These are phyloP conservation scores for Cylindrotheca fusiformis DNA, from an alignment of 108 stramenopile species.

Conservation along the genomic window DNA sequence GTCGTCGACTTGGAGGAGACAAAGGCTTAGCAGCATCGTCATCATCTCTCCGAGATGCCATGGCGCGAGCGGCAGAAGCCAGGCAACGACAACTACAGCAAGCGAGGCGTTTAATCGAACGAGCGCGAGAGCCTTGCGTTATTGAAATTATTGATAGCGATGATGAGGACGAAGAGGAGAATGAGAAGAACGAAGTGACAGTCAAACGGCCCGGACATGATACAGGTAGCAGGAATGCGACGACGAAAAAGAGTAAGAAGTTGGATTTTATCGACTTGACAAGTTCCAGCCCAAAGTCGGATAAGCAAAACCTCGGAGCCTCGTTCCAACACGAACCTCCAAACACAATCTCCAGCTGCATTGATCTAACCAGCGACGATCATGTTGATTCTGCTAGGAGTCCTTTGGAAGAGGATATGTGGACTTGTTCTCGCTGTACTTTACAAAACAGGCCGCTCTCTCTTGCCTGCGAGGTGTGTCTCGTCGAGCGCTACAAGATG, in stretches of 20 bases:
- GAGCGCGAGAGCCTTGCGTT: slow-evolving; percentile 41
- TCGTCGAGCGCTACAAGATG: background rate
- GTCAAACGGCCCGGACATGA: background rate
- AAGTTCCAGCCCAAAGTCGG: background rate
- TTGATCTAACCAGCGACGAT: slow-evolving; percentile 1
- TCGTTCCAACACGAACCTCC: too few species aligned
- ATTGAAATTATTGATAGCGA: slow-evolving; percentile 33
- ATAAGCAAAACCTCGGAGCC: too few species aligned
- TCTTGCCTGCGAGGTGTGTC: slow-evolving; percentile 10
- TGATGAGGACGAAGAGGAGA: background rate
- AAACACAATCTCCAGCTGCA: background rate
- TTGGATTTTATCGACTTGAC: slow-evolving; percentile 10
- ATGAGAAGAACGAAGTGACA: background rate
- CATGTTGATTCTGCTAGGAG: background rate
- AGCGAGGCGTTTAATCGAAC: slow-evolving; percentile 27
- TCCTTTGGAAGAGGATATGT: slow-evolving; percentile 4
- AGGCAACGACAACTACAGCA: slow-evolving; percentile 33
- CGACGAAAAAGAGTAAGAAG: background rate
- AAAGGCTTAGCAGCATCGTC: background rate
- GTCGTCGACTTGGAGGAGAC: slow-evolving; percentile 20
- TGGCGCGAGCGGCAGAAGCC: slow-evolving; percentile 35
- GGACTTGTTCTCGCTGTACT: slow-evolving; percentile 21
- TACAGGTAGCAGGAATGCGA: background rate
- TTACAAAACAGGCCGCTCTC: slow-evolving; percentile 10
- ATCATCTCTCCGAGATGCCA: slow-evolving; percentile 8